Evolutionary conservation across 148 eudicot genomes (phyloP), one percentile per base, ranked within the genome.

Genomic region (Rhododendron simsii): DNA sequence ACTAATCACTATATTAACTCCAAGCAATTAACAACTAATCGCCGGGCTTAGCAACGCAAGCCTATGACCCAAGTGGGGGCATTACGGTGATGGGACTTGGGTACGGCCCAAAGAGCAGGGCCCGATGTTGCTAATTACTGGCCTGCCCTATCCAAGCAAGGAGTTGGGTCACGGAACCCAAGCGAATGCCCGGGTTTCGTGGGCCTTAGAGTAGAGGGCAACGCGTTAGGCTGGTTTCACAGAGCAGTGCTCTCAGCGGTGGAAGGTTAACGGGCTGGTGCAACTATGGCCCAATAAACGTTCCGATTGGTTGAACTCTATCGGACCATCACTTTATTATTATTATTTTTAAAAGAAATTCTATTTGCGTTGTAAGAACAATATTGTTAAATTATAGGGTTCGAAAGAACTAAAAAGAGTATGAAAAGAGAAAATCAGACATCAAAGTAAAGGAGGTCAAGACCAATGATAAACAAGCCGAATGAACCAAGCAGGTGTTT

Each of bases 211-310:
- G 87, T n/a, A 63, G 87, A 88, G 87, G 87, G 83, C 87, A 88
- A 21, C 7, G 89, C 85, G 89, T 76, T 4, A 88, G 89, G 89
- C 85, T 88, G 89, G 89, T 5, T 77, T 88, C 87, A 88, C 89
- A 88, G 87, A 87, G 89, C 87, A 87, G 53, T 84, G 71, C 83
- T 74, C 89, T 47, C 13, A 3, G 77, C 87, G n/a, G 89, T 88
- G 87, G 89, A 88, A 85, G 87, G 87, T 85, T 81, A 71, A 85
- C 85, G 37, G 50, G 78, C 78, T 69, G n/a, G 78, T 75, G 87
- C 77, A 20, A 23, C 39, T 10, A 6, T 5, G 87, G 85, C 67
- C 85, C 87, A 69, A 2, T 33, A 26, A 63, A 15, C 1, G 75
- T 81, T 9, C 84, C 2, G 16, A 47, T 79, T 55, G 76, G 28